Base-by-base conservation (phyloP, 805 yeast genomes). In the Brettanomyces nanus region DNA sequence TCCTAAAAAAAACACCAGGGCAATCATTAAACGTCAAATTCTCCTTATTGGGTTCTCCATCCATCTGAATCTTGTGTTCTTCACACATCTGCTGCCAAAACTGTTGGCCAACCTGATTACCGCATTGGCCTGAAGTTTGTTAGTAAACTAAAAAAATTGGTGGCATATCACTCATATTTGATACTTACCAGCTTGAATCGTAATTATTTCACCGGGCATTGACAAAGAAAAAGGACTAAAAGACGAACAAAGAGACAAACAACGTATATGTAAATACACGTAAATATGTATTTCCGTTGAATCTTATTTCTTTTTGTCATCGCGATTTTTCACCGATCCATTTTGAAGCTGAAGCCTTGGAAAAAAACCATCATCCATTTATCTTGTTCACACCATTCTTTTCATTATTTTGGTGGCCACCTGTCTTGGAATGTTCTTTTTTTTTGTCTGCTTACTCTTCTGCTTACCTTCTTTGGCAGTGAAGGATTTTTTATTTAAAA, bases 81-180 rank as follows among this genome's bases (percentile, higher is more conserved):
- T 18, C 13, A 22, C 38, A 35, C 13, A 35, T 26, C 19, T 35
- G 38, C 2, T 27, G 22, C 38, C 98, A 92, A 58, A 89, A 90
- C 58, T 83, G 82, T 39, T 84, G 75, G 19, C 97, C 97, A 1
- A 90, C 80, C 56, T 90, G 97, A 61, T 92, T 92, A 41, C 98
- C 98, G 65, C 98, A 92, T 62, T 92, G 98, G 19, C 95, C 95
- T 51, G 30, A 4, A 9, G 21, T 11, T 20, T 18, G 43, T 43
- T 41, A 40, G 52, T 40, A 38, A 13, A 6, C 13, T n/a, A n/a
- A n/a, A n/a, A n/a, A n/a, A n/a, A n/a, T n/a, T n/a, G n/a, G n/a
- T n/a, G 6, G 28, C n/a, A 28, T 26, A 13, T 18, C 4, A 19
- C 5, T 5, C 19, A 23, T 5, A n/a, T n/a, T n/a, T n/a, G n/a